Conservation (phyloP, 768 basidiomycete species). For the Rubroboletus pulcherrimus region DNA sequence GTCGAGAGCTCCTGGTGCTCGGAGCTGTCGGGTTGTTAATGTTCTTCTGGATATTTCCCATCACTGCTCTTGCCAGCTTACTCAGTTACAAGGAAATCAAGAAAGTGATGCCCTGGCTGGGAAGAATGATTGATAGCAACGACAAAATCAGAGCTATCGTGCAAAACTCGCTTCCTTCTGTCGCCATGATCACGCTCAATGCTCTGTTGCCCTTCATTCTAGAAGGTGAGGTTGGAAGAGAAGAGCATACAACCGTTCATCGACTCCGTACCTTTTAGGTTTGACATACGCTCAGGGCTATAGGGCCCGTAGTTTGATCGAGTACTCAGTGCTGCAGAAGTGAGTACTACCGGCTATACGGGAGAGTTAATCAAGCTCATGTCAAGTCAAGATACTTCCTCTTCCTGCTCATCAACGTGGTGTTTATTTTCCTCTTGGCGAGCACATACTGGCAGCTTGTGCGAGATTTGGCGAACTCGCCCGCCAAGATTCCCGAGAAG, state of each 20-base stretch:
- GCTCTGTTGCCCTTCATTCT: slow-evolving; percentile 84
- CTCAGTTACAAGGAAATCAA: slow-evolving; percentile 94
- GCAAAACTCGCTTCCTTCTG: slow-evolving; percentile 89
- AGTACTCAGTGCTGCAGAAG: slow-evolving; percentile 92
- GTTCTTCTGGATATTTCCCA: slow-evolving; percentile 91
- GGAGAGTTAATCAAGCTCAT: slow-evolving; percentile 5
- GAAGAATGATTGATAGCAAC: slow-evolving; percentile 76
- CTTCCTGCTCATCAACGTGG: slow-evolving; percentile 87
- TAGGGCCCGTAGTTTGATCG: slow-evolving; percentile 87
- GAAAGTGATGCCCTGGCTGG: slow-evolving; percentile 85
- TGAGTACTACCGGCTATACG: slow-evolving; percentile 33
- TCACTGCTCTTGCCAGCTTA: slow-evolving; percentile 79
- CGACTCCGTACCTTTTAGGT: slow-evolving; percentile 31
- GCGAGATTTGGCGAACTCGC: slow-evolving; percentile 88
- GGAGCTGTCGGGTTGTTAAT: slow-evolving; percentile 67
- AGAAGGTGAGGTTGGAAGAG: slow-evolving; percentile 53
- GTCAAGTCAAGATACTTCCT: slow-evolving; percentile 72
- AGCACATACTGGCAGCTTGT: slow-evolving; percentile 91
- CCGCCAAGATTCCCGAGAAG: slow-evolving; percentile 92
- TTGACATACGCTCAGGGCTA: slow-evolving; percentile 91
- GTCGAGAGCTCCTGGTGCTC: slow-evolving; percentile 71
- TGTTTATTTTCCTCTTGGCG: slow-evolving; percentile 91
- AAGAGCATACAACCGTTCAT: not conserved
- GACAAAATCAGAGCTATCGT: slow-evolving; percentile 80
- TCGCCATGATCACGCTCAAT: slow-evolving; percentile 89